These are phyloP conservation scores for Psilocybe mexicana DNA, from an alignment of 1,284 basidiomycete genomes.

Conservation along the genomic window DNA sequence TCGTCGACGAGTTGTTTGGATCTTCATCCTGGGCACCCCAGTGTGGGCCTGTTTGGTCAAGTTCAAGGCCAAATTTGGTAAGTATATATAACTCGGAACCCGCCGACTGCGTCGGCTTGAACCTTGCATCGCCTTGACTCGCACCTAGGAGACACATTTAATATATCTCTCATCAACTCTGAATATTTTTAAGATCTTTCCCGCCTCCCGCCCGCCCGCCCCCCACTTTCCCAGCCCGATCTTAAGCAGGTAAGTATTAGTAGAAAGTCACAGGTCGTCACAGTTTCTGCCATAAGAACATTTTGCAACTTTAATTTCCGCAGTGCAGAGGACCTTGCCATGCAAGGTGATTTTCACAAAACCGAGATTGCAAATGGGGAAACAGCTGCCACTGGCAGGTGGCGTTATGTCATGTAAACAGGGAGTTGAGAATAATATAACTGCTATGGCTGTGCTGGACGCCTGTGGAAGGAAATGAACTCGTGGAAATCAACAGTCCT, in stretches of 20 bases:
- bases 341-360: conserved; percentile 16
- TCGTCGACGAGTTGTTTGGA: conserved; percentile 17
- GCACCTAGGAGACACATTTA: too few relatives aligned
- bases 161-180: too few relatives aligned
- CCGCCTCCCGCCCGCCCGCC: too few relatives aligned
- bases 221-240: too few relatives aligned
- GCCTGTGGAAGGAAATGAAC: conserved; percentile 27
- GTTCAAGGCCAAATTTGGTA: conserved; percentile 10
- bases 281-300: too few relatives aligned
- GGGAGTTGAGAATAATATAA: conserved; percentile 36
- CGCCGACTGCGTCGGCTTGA: too few relatives aligned
- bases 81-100: conserved; percentile 1
- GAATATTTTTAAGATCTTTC: too few relatives aligned
- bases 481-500: conserved; percentile 18
- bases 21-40: conserved; percentile 16
- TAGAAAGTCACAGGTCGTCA: too few relatives aligned
- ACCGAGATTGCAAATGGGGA: conserved; percentile 25
- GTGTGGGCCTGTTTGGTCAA: conserved; percentile 20
- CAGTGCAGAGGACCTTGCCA: too few relatives aligned
- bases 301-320: too few relatives aligned
- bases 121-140: too few relatives aligned
- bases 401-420: conserved; percentile 41
- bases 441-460: conserved; percentile 39
- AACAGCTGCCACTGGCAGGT: conserved; percentile 35
- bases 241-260: too few relatives aligned